Percentiles rank a stretch among this genome's conserved stretches.
Conservation (phyloP, 371 early-diverging fungal species). For the Smittium culicis region DNA sequence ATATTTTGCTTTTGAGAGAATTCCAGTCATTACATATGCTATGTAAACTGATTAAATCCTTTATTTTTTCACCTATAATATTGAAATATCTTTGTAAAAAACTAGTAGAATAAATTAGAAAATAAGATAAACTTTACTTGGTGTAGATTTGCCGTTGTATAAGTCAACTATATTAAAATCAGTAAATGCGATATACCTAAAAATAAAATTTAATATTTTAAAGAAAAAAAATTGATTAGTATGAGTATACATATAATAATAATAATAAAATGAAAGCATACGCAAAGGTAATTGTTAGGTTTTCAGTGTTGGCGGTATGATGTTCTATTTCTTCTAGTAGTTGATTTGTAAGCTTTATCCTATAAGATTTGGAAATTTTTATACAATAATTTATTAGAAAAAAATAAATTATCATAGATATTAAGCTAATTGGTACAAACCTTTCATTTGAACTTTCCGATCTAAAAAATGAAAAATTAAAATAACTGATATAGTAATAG, state of each 20-base stretch:
- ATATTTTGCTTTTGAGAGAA: background rate
- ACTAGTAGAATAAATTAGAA: background rate
- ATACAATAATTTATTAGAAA: too few relatives aligned
- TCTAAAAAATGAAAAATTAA: background rate
- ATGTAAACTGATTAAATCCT: background rate
- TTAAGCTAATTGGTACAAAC: too few relatives aligned
- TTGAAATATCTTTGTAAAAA: background rate
- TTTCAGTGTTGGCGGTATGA: background rate
- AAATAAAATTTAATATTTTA: too few relatives aligned
- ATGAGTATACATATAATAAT: too few relatives aligned
- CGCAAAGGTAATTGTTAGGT: background rate
- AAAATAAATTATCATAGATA: background rate
- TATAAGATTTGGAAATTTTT: too few relatives aligned
- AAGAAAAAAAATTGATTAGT: background rate
- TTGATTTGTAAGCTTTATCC: background rate
- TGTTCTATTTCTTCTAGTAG: background rate
- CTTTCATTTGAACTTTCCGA: background rate
- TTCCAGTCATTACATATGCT: background rate
- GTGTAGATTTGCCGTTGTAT: background rate
- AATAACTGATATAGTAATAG: background rate
- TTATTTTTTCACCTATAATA: constrained; percentile 1
- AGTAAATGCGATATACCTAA: background rate
- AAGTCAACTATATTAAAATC: background rate
- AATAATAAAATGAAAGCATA: too few relatives aligned
- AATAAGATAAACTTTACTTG: background rate